Conservation (phyloP, 2,329 filamentous ascomycete species). For the Exserohilum turcica region DNA sequence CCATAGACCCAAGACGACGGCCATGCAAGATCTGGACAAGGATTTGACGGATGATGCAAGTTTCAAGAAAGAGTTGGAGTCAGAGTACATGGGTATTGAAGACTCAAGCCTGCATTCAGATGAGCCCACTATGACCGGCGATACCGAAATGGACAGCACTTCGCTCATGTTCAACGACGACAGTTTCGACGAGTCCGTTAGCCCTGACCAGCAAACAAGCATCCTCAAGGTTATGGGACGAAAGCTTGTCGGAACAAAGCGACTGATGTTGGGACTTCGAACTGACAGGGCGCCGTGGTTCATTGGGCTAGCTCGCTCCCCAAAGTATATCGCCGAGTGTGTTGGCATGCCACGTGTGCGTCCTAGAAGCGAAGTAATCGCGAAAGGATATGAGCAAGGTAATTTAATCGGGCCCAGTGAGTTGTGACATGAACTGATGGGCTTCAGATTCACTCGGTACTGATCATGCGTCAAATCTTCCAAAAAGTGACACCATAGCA, state of each 20-base stretch:
- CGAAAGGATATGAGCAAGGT: background rate
- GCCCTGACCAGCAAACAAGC: background rate
- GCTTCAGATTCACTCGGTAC: background rate
- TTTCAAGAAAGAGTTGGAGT: background rate
- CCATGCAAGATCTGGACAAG: background rate
- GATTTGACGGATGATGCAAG: background rate
- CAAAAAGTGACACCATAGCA: background rate
- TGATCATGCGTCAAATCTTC: too few relatives aligned
- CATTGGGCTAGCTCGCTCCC: background rate
- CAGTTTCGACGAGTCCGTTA: slow-evolving; percentile 12
- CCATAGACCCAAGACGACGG: background rate
- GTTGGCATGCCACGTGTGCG: background rate
- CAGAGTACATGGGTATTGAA: background rate
- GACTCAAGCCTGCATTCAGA: background rate
- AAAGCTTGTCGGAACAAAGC: background rate
- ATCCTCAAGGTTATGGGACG: background rate
- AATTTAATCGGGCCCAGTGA: background rate
- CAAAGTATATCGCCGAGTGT: background rate
- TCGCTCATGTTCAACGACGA: slow-evolving; percentile 10
- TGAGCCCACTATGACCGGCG: background rate
- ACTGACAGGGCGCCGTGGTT: background rate
- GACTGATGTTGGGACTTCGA: background rate
- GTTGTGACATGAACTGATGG: background rate
- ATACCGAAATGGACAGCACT: slow-evolving; percentile 1
- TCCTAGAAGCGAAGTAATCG: background rate